Conservation (phyloP, 2,329 filamentous ascomycete species). For the Clonostachys byssicola region DNA sequence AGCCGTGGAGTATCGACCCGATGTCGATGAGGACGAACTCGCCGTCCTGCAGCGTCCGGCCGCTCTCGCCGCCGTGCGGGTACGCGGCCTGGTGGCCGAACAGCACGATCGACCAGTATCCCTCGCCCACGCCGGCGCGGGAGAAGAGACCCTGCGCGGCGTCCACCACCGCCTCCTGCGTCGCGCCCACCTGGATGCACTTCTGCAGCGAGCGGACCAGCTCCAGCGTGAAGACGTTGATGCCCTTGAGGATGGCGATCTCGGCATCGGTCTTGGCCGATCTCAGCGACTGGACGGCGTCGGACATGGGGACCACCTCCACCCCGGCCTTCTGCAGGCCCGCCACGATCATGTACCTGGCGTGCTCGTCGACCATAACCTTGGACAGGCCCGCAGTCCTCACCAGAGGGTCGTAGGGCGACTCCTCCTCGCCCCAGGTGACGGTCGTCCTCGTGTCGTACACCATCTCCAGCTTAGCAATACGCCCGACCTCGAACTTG, state of each 20-base stretch:
- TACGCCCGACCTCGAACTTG: conserved; percentile 56
- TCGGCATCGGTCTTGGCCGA: conserved; percentile 54
- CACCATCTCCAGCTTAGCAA: conserved; percentile 40
- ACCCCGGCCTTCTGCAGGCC: conserved; percentile 51
- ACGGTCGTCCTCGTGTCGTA: conserved; percentile 23
- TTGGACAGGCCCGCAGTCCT: conserved; percentile 14
- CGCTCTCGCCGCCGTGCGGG: conserved; percentile 48
- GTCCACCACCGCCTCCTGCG: conserved; percentile 50
- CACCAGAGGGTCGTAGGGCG: conserved; percentile 39
- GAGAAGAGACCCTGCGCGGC: conserved; percentile 19
- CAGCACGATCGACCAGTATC: conserved; percentile 61
- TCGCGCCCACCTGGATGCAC: conserved; percentile 52
- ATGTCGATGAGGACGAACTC: conserved; percentile 61
- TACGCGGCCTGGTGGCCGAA: conserved; percentile 53
- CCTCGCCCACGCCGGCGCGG: conserved; percentile 15
- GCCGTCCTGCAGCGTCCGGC: conserved; percentile 44
- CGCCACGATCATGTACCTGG: conserved; percentile 58
- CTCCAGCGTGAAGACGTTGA: conserved; percentile 60
- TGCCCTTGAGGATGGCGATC: conserved; percentile 52
- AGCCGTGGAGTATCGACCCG: conserved; percentile 19
- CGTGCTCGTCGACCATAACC: conserved; percentile 64
- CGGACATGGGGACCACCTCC: conserved; percentile 46
- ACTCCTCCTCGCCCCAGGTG: conserved; percentile 40
- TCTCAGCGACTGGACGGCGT: conserved; percentile 51
- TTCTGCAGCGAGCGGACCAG: conserved; percentile 52